These are phyloP conservation scores for Colletotrichum sp. DNA, from an alignment of 2,329 filamentous ascomycete species.

Conservation along the genomic window DNA sequence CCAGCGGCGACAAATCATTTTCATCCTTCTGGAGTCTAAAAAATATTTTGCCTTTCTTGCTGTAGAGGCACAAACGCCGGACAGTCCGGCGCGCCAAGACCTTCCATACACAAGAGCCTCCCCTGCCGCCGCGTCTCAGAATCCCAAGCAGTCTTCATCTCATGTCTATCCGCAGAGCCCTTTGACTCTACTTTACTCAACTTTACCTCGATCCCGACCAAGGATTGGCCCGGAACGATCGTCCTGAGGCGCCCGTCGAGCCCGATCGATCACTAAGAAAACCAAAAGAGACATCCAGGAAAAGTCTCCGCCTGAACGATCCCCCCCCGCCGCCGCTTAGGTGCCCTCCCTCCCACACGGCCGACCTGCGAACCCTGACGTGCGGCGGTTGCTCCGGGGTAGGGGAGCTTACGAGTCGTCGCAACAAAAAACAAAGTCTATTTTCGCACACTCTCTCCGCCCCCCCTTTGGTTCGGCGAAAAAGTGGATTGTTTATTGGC, in stretches of 20 bases:
- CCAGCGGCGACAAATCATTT: not conserved
- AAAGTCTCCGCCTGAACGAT: not conserved
- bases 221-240: not conserved
- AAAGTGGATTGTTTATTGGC: not conserved
- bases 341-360: not conserved
- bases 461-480: not conserved
- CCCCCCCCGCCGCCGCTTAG: not conserved
- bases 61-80: not conserved
- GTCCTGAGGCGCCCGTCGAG: not conserved
- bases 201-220: not conserved
- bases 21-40: not conserved
- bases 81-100: not conserved
- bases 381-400: not conserved
- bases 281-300: not conserved
- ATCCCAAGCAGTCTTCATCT: not conserved
- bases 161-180: not conserved
- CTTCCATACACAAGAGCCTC: not conserved
- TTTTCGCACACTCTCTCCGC: not conserved
- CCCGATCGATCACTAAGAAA: not conserved
- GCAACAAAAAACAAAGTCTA: constrained; percentile 13
- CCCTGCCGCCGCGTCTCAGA: constrained; percentile 1
- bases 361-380: not conserved
- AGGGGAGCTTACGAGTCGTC: constrained; percentile 4
- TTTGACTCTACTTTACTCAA: not conserved
- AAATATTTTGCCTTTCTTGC: not conserved